Base-by-base conservation (phyloP, 257 asterid genomes). In the Linaria vulgaris region DNA sequence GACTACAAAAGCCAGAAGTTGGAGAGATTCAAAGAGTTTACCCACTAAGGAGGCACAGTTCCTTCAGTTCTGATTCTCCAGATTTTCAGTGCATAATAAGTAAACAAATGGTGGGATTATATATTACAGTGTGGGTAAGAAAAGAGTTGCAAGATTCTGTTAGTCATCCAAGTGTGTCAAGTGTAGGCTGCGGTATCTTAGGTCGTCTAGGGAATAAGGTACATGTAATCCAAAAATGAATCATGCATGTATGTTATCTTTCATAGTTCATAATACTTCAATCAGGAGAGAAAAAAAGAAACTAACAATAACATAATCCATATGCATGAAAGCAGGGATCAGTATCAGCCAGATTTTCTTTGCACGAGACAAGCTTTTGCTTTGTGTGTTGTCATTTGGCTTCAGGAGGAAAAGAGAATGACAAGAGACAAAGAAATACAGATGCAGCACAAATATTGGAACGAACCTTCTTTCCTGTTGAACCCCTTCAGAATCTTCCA, bases 141-240 rank as follows among this genome's bases (percentile, higher is more conserved):
- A 72, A 58, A 44, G 82, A 69, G 54, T 68, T 81, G 15, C 79
- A 27, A 58, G 72, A 67, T 17, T 70, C 63, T 59, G 77, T 84
- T 76, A 74, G 68, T 45, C 78, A 79, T 60, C 71, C 69, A 37
- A 63, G 74, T 62, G 68, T 81, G 61, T 81, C 85, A 53, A 67
- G 78, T 50, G 81, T 81, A 34, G 85, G 91, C 74, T 81, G 88
- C 48, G 85, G 91, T 41, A 72, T 84, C 68, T 68, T 79, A 41
- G 84, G 91, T 55, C 63, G 78, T 68, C 85, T 81, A 44, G 84
- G 85, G 62, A 84, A 84, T 66, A 84, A 84, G 82, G 91, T 84
- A 72, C 17, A 69, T 12, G 49, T 54, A 65, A 16, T 45, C 19
- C 41, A 57, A n/a, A 20, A 54, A 68, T 5, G 56, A 37, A 67